Conservation (phyloP, 352 stramenopile species). For the Phytophthora tubulina region DNA sequence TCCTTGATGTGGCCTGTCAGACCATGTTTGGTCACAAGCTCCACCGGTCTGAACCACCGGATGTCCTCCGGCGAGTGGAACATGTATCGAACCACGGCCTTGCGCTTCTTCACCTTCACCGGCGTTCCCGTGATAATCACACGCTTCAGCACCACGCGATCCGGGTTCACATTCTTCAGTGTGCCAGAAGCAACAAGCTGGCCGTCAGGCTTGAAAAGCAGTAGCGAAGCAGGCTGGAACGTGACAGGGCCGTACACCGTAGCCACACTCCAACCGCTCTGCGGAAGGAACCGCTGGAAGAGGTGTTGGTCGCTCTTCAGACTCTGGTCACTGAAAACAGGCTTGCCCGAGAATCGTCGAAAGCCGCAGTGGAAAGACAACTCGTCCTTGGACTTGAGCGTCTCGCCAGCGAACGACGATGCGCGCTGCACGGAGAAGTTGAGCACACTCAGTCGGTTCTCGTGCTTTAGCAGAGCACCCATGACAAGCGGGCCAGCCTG, state of each 20-base stretch:
- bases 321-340: conserved; percentile 98
- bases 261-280: conserved; percentile 91
- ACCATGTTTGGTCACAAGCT: conserved; percentile 98
- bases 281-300: conserved; percentile 97
- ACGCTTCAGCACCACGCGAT: conserved; percentile 98
- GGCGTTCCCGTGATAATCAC: conserved; percentile 98
- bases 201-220: conserved; percentile 91
- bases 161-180: conserved; percentile 96
- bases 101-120: conserved; percentile 98
- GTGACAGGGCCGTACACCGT: conserved; percentile 94
- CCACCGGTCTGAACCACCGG: conserved; percentile 98
- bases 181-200: conserved; percentile 95
- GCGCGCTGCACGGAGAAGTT: conserved; percentile 96
- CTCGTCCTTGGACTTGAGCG: conserved; percentile 97
- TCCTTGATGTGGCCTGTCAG: conserved; percentile 98
- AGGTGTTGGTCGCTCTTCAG: conserved; percentile 99
- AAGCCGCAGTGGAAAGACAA: conserved; percentile 98
- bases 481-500: conserved; percentile 75
- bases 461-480: conserved; percentile 94
- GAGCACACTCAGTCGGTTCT: conserved; percentile 98
- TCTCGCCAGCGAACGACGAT: conserved; percentile 71
- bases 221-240: conserved; percentile 96
- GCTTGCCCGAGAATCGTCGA: conserved; percentile 92
- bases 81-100: conserved; percentile 99
- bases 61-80: conserved; percentile 99